Conservation (phyloP, 2,329 filamentous ascomycete species). For the Phialophora chinensis region DNA sequence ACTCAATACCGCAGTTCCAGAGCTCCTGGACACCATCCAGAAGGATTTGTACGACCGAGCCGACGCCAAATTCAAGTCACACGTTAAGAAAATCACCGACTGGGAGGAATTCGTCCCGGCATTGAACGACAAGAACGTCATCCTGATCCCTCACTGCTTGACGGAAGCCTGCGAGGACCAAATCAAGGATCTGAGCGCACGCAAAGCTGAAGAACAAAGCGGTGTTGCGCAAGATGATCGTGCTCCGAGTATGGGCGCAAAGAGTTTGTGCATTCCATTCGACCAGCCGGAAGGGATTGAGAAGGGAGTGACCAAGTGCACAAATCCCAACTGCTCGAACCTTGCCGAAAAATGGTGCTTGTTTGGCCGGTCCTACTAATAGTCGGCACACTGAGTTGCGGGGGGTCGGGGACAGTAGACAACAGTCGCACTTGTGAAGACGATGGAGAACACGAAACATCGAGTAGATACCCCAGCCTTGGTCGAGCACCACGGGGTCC, state of each 20-base stretch:
- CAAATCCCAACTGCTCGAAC: slow-evolving; percentile 82
- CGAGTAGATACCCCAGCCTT: background rate
- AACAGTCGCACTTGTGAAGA: background rate
- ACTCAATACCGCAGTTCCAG: slow-evolving; percentile 73
- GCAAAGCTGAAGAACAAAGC: slow-evolving; percentile 64
- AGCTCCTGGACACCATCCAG: slow-evolving; percentile 88
- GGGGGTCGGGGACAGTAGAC: slow-evolving; percentile 9
- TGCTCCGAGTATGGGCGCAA: slow-evolving; percentile 76
- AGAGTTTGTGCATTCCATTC: slow-evolving; percentile 79
- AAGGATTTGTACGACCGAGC: slow-evolving; percentile 79
- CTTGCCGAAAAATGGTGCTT: slow-evolving; percentile 86
- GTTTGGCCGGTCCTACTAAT: slow-evolving; percentile 72
- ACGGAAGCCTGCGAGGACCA: slow-evolving; percentile 86
- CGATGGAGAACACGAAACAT: background rate
- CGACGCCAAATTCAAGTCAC: slow-evolving; percentile 75
- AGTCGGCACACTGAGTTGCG: slow-evolving; percentile 8
- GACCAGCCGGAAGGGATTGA: slow-evolving; percentile 83
- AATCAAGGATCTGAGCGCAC: slow-evolving; percentile 90
- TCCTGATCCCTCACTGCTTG: slow-evolving; percentile 88
- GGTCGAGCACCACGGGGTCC: background rate
- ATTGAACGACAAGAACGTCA: slow-evolving; percentile 89
- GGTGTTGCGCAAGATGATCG: slow-evolving; percentile 76
- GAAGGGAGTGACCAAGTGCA: slow-evolving; percentile 83
- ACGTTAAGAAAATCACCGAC: slow-evolving; percentile 79
- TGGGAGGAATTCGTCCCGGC: slow-evolving; percentile 93